Evolutionary conservation across 495 filamentous ascomycete species (phyloP).

Genomic region (Hypoxylon fragiforme): DNA sequence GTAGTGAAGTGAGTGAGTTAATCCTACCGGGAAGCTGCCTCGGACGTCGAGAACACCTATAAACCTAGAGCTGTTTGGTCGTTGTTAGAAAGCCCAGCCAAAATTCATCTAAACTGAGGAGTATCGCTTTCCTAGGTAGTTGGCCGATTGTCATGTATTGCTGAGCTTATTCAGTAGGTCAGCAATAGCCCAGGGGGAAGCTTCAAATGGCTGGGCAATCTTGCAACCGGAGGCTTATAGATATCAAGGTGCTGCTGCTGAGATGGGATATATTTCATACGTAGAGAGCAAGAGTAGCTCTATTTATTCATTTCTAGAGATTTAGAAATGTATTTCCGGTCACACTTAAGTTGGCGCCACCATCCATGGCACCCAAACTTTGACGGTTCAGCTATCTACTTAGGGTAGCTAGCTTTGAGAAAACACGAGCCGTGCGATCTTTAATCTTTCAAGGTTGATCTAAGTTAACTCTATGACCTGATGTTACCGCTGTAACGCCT

Average conservation of each 20-base stretch:
- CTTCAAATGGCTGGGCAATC: not conserved
- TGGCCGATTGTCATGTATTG: no score
- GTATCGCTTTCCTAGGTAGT: no score
- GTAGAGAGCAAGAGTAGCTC: not conserved
- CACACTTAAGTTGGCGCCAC: not conserved
- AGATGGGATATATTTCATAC: not conserved
- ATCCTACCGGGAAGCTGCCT: no score
- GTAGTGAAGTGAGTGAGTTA: no score
- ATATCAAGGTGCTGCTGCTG: not conserved
- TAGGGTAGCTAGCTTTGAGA: not conserved
- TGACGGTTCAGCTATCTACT: not conserved
- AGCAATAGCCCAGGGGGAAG: not conserved
- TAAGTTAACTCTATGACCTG: conserved; percentile 2
- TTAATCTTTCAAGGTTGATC: not conserved
- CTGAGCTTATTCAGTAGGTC: not conserved
- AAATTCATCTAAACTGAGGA: no score
- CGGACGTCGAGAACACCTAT: no score
- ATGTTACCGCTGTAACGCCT: not conserved
- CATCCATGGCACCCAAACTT: not conserved
- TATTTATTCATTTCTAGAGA: not conserved
- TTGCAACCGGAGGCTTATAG: not conserved
- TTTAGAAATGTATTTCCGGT: no score
- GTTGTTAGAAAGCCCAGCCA: no score
- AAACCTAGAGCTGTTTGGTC: no score
- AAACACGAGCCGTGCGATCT: not conserved